Evolutionary conservation across 1,139 yeast species (phyloP).

Genomic region (Lodderomyces theae): DNA sequence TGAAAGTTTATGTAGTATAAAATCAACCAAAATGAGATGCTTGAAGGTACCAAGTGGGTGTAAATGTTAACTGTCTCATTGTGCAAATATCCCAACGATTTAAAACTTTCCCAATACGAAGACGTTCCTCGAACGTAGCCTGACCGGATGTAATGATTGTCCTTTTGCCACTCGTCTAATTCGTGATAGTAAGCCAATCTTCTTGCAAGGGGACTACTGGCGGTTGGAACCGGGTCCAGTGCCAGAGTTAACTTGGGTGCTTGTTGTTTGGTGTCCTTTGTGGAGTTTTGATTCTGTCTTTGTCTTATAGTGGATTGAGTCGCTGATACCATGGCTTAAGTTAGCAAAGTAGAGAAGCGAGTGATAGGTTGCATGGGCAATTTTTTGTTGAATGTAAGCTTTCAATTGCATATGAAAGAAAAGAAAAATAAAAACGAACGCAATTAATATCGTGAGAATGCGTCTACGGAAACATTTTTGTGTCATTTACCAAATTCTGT

Average conservation of each 20-base stretch:
- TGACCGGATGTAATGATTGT: slow-evolving; percentile 69
- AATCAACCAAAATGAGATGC: slow-evolving; percentile 31
- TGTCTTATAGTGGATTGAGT: background rate
- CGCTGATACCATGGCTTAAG: background rate
- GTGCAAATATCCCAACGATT: slow-evolving; percentile 67
- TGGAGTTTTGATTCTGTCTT: background rate
- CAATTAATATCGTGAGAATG: too few relatives aligned
- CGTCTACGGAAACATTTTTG: too few relatives aligned
- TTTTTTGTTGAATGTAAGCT: too few relatives aligned
- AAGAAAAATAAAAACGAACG: too few relatives aligned
- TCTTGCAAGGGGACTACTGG: slow-evolving; percentile 1
- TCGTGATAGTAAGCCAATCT: slow-evolving; percentile 33
- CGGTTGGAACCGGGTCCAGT: background rate
- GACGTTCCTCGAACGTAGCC: slow-evolving; percentile 77
- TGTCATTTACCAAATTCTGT: too few relatives aligned
- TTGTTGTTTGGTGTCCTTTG: background rate
- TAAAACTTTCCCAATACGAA: slow-evolving; percentile 49
- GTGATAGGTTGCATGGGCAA: background rate
- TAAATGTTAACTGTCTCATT: slow-evolving; percentile 84
- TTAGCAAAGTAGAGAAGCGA: background rate
- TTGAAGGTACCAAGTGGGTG: slow-evolving; percentile 73
- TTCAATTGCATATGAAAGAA: too few relatives aligned
- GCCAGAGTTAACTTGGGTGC: too few relatives aligned
- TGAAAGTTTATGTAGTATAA: slow-evolving; percentile 23
- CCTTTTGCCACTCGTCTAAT: slow-evolving; percentile 81